Percentiles rank a stretch among this genome's conserved stretches.
Evolutionary conservation across 1,284 basidiomycete genomes (phyloP).

Genomic region (Papiliotrema terrestris): DNA sequence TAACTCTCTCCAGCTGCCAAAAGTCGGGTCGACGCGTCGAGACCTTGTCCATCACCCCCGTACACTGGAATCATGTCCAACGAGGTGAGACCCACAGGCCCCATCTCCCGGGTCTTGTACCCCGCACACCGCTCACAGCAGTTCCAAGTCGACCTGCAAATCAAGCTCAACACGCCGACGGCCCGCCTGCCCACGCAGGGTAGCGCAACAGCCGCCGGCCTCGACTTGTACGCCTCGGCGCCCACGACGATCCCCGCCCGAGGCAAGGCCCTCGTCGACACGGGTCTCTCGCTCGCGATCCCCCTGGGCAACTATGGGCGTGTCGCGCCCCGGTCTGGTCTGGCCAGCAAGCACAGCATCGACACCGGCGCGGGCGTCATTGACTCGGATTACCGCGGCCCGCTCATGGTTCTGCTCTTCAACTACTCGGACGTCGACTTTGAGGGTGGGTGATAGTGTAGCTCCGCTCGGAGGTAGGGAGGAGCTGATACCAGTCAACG

Average conservation of each 20-base stretch:
- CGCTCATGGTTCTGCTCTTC: slow-evolving; percentile 90
- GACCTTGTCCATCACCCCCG: neutral
- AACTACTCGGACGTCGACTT: slow-evolving; percentile 88
- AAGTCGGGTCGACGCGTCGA: neutral
- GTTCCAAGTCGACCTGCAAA: slow-evolving; percentile 60
- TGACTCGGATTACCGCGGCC: slow-evolving; percentile 92
- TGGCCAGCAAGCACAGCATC: slow-evolving; percentile 95
- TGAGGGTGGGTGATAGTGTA: slow-evolving; percentile 57
- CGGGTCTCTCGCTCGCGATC: slow-evolving; percentile 87
- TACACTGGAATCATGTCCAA: neutral
- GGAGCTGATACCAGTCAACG: slow-evolving; percentile 61
- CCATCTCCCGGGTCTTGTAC: neutral
- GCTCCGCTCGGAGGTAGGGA: neutral
- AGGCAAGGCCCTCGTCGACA: slow-evolving; percentile 84
- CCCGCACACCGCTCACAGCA: neutral
- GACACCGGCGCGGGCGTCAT: slow-evolving; percentile 95
- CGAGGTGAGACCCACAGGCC: neutral
- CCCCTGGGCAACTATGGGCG: slow-evolving; percentile 92
- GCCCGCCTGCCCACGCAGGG: slow-evolving; percentile 86
- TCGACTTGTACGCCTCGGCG: slow-evolving; percentile 90
- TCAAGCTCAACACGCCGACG: slow-evolving; percentile 77
- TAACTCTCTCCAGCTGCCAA: neutral
- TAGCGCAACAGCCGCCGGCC: slow-evolving; percentile 80
- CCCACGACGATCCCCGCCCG: slow-evolving; percentile 71
- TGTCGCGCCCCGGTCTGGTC: slow-evolving; percentile 87